A percentile compares a stretch with the other conserved stretches of the same genome.
These are phyloP conservation scores for Penicillium sp. DNA, from an alignment of 2,329 filamentous ascomycete genomes.

Conservation along the genomic window DNA sequence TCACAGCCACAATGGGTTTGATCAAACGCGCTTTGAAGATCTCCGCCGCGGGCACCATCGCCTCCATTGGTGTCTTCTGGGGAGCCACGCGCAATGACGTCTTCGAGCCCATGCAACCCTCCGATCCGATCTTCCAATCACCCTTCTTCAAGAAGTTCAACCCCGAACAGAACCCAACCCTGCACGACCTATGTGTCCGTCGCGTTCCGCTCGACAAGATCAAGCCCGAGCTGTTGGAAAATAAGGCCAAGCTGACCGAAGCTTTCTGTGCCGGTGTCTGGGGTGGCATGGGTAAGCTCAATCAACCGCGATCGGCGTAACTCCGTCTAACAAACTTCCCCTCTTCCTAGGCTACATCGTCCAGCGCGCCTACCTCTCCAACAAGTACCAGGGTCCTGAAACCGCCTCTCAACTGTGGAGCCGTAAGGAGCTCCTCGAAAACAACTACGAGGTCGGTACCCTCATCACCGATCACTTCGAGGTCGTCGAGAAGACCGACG, in stretches of 20 bases:
- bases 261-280: conserved; percentile 69
- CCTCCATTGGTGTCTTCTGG: conserved; percentile 54
- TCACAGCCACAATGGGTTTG: conserved; percentile 52
- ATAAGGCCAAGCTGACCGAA: conserved; percentile 60
- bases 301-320: neutral
- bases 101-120: conserved; percentile 58
- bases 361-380: conserved; percentile 60
- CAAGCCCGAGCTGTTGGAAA: conserved; percentile 63
- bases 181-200: conserved; percentile 65
- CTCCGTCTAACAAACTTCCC: neutral
- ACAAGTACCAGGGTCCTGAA: conserved; percentile 58
- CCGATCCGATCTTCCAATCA: conserved; percentile 63
- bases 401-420: conserved; percentile 65
- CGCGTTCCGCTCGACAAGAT: conserved; percentile 64
- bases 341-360: conserved; percentile 43
- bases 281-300: conserved; percentile 61
- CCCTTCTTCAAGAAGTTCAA: conserved; percentile 61
- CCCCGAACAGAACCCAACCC: conserved; percentile 60
- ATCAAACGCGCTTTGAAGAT: conserved; percentile 47
- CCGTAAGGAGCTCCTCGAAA: conserved; percentile 54
- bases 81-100: conserved; percentile 57
- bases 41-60: conserved; percentile 48
- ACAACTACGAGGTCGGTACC: conserved; percentile 63
- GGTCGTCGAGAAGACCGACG: conserved; percentile 64
- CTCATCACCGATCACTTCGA: conserved; percentile 71